phyloP scores from a whole-genome alignment of 441 rosid species.

The Jatropha podagrica region DNA sequence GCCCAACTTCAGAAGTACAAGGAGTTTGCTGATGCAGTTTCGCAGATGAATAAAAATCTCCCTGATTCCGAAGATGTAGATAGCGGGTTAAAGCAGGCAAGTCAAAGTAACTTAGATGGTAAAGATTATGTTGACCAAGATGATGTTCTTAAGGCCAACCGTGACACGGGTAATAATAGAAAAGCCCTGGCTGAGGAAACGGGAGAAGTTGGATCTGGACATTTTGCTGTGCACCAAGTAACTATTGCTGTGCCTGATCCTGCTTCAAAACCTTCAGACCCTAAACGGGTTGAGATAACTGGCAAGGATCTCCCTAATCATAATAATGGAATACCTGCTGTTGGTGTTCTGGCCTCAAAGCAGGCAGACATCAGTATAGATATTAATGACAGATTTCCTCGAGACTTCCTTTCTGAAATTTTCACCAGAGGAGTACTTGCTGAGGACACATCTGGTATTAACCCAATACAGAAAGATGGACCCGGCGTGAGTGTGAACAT shows the following conservation, averaged over 20 bases:
- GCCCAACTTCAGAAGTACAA: conserved; percentile 41
- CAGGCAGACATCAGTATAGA: conserved; percentile 71
- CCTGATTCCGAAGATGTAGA: conserved; percentile 40
- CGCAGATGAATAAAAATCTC: conserved; percentile 37
- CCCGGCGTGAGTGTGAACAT: conserved; percentile 67
- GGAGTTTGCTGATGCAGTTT: conserved; percentile 40
- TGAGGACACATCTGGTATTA: conserved; percentile 37
- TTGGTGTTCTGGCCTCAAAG: conserved; percentile 36
- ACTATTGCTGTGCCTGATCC: conserved; percentile 26
- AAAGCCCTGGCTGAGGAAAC: conserved; percentile 23
- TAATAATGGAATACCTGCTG: conserved; percentile 29
- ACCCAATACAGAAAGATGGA: conserved; percentile 56
- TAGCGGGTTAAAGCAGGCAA: conserved; percentile 34
- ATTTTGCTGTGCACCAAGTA: conserved; percentile 31
- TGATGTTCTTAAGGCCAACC: conserved; percentile 27
- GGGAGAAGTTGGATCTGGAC: conserved; percentile 33
- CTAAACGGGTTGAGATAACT: conserved; percentile 17
- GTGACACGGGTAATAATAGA: conserved; percentile 22
- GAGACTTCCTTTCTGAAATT: conserved; percentile 76
- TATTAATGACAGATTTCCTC: conserved; percentile 80
- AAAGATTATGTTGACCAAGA: conserved; percentile 37
- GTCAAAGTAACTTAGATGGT: conserved; percentile 28
- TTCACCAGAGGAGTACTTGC: conserved; percentile 57
- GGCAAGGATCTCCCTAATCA: not conserved
- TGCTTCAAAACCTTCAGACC: conserved; percentile 26